Conservation (phyloP, 495 filamentous ascomycete genomes). For the Glonium stellatum region DNA sequence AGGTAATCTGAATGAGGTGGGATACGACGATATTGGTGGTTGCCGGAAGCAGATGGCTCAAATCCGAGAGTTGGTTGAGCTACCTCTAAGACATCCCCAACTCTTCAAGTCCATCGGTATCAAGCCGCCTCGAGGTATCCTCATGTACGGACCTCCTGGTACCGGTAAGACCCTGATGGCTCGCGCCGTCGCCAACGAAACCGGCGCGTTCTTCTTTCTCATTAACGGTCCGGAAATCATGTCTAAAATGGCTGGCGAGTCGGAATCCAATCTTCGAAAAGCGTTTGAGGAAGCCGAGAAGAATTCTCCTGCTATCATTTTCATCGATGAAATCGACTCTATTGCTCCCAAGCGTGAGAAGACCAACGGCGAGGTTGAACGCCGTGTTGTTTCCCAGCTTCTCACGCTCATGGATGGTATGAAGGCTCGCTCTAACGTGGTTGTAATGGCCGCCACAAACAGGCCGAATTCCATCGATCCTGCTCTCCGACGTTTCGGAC, state of each 20-base stretch:
- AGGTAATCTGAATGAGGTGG: slow-evolving; percentile 97
- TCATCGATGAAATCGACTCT: slow-evolving; percentile 98
- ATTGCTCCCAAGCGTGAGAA: slow-evolving; percentile 99
- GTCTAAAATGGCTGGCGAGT: slow-evolving; percentile 99
- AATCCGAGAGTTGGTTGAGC: slow-evolving; percentile 95
- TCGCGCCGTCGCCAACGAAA: slow-evolving; percentile 97
- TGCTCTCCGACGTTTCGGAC: slow-evolving; percentile 91
- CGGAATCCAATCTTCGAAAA: slow-evolving; percentile 93
- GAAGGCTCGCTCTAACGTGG: slow-evolving; percentile 97
- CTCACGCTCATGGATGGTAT: slow-evolving; percentile 99
- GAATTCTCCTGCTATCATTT: slow-evolving; percentile 98
- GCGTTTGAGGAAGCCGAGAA: slow-evolving; percentile 99
- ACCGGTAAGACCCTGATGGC: slow-evolving; percentile 99
- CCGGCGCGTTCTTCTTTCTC: slow-evolving; percentile 97
- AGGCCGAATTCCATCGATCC: slow-evolving; percentile 96
- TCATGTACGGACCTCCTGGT: slow-evolving; percentile 95
- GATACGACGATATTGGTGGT: slow-evolving; percentile 98
- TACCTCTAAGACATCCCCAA: slow-evolving; percentile 91
- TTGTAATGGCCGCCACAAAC: slow-evolving; percentile 98
- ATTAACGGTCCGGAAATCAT: slow-evolving; percentile 99
- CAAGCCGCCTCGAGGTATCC: slow-evolving; percentile 96
- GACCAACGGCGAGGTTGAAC: slow-evolving; percentile 98
- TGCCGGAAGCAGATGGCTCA: slow-evolving; percentile 99
- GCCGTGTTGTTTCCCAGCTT: slow-evolving; percentile 94
- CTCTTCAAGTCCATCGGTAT: slow-evolving; percentile 99